phyloP scores from a whole-genome alignment of 2,329 filamentous ascomycete species.

The Fonsecaea pedrosoi region DNA sequence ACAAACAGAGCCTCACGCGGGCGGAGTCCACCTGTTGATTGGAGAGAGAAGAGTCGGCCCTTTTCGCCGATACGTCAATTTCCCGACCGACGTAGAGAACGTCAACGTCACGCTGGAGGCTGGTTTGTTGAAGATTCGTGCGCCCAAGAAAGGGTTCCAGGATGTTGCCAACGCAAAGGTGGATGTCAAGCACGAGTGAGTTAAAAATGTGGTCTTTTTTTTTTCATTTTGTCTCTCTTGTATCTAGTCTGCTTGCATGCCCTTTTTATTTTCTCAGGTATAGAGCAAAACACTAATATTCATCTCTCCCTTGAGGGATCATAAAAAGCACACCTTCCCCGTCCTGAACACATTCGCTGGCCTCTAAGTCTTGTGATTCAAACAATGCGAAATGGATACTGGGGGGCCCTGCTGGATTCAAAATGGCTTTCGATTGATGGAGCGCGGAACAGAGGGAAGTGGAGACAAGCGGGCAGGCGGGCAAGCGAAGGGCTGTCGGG shows the following conservation, averaged over 20 bases:
- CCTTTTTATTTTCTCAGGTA: background rate
- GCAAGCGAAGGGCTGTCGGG: background rate
- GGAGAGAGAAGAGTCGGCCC: constrained; percentile 34
- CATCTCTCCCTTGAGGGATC: constrained; percentile 14
- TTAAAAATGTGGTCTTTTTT: constrained; percentile 10
- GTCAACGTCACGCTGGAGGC: constrained; percentile 35
- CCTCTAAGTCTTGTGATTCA: constrained; percentile 4
- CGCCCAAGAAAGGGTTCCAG: constrained; percentile 35
- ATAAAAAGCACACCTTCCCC: constrained; percentile 19
- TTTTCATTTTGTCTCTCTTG: background rate
- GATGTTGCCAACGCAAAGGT: constrained; percentile 29
- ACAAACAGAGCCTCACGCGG: constrained; percentile 22
- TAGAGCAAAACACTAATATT: constrained; percentile 8
- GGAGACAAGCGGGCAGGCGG: background rate
- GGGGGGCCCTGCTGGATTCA: background rate
- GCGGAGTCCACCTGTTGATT: constrained; percentile 30
- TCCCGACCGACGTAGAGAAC: constrained; percentile 36
- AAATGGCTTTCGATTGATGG: background rate
- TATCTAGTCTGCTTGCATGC: constrained; percentile 9
- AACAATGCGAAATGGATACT: background rate
- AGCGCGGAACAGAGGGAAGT: background rate
- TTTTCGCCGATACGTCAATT: constrained; percentile 36
- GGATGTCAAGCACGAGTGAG: constrained; percentile 37
- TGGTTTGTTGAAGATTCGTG: constrained; percentile 35
- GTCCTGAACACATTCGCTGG: constrained; percentile 21